These are phyloP conservation scores for Neurospora sublineolata DNA, from an alignment of 495 filamentous ascomycete genomes.

Conservation along the genomic window DNA sequence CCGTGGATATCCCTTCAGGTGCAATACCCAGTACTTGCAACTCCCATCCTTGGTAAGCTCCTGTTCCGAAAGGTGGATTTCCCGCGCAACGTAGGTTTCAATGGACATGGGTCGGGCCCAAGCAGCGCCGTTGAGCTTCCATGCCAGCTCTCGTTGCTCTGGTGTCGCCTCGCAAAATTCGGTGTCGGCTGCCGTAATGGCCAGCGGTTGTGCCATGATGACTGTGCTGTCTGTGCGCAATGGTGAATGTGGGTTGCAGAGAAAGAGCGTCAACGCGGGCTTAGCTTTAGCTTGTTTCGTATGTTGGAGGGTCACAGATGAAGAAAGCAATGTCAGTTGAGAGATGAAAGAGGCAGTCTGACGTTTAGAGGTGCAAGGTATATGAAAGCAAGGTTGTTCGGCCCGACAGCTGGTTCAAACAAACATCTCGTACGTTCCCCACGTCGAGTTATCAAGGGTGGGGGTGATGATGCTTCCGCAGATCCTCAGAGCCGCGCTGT, in stretches of 20 bases:
- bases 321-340: not conserved
- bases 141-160: constrained; percentile 13
- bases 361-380: not conserved
- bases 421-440: not conserved
- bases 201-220: constrained; percentile 14
- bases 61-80: constrained; percentile 46
- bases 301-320: not conserved
- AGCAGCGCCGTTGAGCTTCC: constrained; percentile 9
- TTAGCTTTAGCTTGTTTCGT: not conserved
- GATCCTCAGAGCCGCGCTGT: not conserved
- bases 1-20: constrained; percentile 32
- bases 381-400: not conserved
- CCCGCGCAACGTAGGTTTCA: constrained; percentile 54
- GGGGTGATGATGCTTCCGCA: not conserved
- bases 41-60: constrained; percentile 46
- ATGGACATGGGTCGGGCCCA: constrained; percentile 20
- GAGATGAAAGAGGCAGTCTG: not conserved
- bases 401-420: not conserved
- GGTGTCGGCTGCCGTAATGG: constrained; percentile 7
- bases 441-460: not conserved
- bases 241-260: not conserved
- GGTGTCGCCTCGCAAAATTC: constrained; percentile 14
- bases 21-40: constrained; percentile 59
- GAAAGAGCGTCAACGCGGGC: not conserved
- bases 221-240: not conserved